Evolutionary conservation across 2,329 filamentous ascomycete genomes (phyloP), one percentile per base, ranked within the genome.

Genomic region (Fusarium staphyleae): DNA sequence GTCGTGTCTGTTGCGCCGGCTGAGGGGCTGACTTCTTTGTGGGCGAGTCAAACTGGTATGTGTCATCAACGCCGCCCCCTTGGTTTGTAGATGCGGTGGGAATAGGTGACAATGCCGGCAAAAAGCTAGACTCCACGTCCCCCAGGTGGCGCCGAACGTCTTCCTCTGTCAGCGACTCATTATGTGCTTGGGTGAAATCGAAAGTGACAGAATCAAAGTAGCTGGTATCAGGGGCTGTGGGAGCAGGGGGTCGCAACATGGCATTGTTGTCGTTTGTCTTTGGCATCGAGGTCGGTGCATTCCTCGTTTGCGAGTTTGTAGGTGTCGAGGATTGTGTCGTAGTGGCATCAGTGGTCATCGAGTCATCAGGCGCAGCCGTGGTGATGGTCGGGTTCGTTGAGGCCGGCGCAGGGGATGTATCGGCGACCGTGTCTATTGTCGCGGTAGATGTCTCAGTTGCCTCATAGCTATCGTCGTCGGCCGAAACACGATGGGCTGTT

Each of bases 101-200:
- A 39, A 86, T 78, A 11, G 85, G 84, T 7, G 85, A 87, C 5
- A 82, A 69, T 5, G 80, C 78, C 2, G 82, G 81, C 48, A 86
- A 69, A 65, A 88, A 88, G 72, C 85, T 88, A 28, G 85, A 87
- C 66, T 88, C 86, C 57, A 87, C 79, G 65, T 88, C 85, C 62
- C 82, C 78, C 15, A 88, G 70, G 66, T 87, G 84, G 48, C 80
- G 78, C 56, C 79, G 76, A 15, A 86, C 77, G 35, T 77, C 77
- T 39, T 79, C 77, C 60, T 85, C 82, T 35, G 78, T 79, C 34
- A 83, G 68, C 3, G 81, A 81, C 48, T 84, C 80, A 47, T 78
- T 73, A 9, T 65, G 55, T 13, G 43, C 61, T 12, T 60, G 57
- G 22, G 69, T 74, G 16, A 69, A 60, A 42, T 77, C 74, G 47